phyloP scores from a whole-genome alignment of 352 stramenopile species.

The Pythium graminicola region DNA sequence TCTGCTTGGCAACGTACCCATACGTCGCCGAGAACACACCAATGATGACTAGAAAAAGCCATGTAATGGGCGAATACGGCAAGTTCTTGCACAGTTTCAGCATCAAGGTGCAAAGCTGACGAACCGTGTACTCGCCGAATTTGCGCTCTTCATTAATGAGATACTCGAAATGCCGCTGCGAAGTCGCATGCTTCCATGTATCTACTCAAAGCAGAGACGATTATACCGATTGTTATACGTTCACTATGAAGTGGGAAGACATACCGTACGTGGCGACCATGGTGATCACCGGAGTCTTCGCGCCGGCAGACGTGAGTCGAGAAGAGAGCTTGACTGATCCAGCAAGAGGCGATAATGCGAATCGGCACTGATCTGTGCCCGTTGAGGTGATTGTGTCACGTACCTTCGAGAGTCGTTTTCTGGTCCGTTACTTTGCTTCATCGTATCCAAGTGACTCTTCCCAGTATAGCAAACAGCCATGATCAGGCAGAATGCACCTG shows the following conservation, averaged over 20 bases:
- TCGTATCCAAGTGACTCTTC: no score
- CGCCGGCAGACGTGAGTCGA: neutral
- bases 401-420: neutral
- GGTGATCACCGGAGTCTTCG: neutral
- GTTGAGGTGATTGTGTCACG: slow-evolving; percentile 3
- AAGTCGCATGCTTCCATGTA: slow-evolving; percentile 61
- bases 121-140: slow-evolving; percentile 39
- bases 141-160: slow-evolving; percentile 46
- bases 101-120: slow-evolving; percentile 49
- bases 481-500: neutral
- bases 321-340: neutral
- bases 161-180: slow-evolving; percentile 57
- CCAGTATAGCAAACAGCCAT: no score
- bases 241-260: no score
- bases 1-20: slow-evolving; percentile 42
- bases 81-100: slow-evolving; percentile 66
- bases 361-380: neutral
- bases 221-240: no score
- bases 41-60: slow-evolving; percentile 64
- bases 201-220: slow-evolving; percentile 33
- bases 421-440: slow-evolving; percentile 1
- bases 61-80: slow-evolving; percentile 78
- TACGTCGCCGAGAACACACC: slow-evolving; percentile 52
- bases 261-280: slow-evolving; percentile 30
- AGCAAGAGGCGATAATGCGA: neutral